Evolutionary conservation across 2,329 filamentous ascomycete genomes (phyloP), one percentile per base, ranked within the genome.

Genomic region (Botrytis fragariae): DNA sequence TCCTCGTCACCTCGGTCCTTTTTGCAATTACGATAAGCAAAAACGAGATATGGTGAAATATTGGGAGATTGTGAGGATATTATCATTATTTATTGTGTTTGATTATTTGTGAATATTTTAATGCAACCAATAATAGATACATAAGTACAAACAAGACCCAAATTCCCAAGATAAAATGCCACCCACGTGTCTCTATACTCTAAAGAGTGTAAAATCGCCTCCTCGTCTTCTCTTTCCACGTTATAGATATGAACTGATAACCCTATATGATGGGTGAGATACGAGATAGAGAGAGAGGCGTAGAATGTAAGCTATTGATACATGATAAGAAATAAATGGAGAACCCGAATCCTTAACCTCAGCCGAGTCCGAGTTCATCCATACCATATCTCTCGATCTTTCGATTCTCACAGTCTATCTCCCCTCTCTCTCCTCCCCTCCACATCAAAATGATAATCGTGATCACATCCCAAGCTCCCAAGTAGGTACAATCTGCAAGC

Each of bases 1-100:
- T 67, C 32, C 63, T 67, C 22, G 45, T 51, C 44, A 67, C 63
- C 63, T 67, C 63, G 63, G 63, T 54, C 45, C 35, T 54, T 68
- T 54, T 51, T 37, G 29, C 29, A 29, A 45, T 39, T 67, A 51
- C 14, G 32, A 51, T 67, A 67, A 67, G 63, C 4, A 37, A 37
- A 39, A 37, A 48, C 20, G 29, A 37, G 20, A 67, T 67, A 63
- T 63, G 37, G 37, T 44, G 61, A 63, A 63, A 63, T 42, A 29
- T 18, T 42, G 37, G 25, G 60, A 63, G 22, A 42, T 42, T 42
- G 60, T 63, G 35, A 63, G n/a, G 39, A 42, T 44, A n/a, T 62
- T 62, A 62, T 20, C n/a, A 29, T 42, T 42, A 10, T 29, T 44
- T 63, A 10, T 42, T n/a, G 39, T 42, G 7, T 29, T 63, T 42